Conservation (phyloP, 2,329 filamentous ascomycete species). For the Coniochaeta prunicola region DNA sequence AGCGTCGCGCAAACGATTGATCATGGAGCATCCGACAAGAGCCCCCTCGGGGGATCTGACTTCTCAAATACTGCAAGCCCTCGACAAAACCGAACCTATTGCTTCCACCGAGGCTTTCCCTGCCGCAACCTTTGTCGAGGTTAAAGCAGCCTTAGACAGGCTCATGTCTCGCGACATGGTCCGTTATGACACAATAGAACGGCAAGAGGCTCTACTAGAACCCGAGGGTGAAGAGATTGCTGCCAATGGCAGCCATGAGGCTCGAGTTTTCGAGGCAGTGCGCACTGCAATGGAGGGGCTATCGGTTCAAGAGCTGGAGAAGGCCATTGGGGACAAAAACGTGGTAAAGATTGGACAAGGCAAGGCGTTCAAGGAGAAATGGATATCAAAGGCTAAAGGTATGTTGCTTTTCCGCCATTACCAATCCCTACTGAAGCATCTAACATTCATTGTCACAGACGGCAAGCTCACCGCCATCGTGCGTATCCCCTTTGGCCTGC, state of each 20-base stretch:
- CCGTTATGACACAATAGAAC: constrained; percentile 74
- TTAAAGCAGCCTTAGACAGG: constrained; percentile 86
- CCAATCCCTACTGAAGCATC: background rate
- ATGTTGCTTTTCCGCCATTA: background rate
- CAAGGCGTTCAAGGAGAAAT: constrained; percentile 82
- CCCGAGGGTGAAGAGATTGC: constrained; percentile 66
- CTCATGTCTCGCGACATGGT: constrained; percentile 82
- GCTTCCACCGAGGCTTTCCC: constrained; percentile 66
- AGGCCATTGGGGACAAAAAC: constrained; percentile 63
- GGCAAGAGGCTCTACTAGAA: constrained; percentile 70
- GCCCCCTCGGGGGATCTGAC: constrained; percentile 46
- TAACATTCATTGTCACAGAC: constrained; percentile 12
- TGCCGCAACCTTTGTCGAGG: constrained; percentile 52
- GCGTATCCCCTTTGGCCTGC: constrained; percentile 14
- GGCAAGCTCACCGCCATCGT: constrained; percentile 45
- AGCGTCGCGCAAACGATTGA: background rate
- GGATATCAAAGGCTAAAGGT: constrained; percentile 49
- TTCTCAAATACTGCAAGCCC: constrained; percentile 56
- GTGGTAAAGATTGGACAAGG: constrained; percentile 82
- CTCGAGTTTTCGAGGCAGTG: constrained; percentile 72
- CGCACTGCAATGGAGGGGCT: constrained; percentile 69
- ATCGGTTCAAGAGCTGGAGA: constrained; percentile 67
- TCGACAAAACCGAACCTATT: constrained; percentile 57
- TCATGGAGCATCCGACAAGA: background rate
- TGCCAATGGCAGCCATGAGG: constrained; percentile 72